Evolutionary conservation across 331 rosid species (phyloP), one percentile per base, ranked within the genome.

Genomic region (Rhamnella rubrinervis): DNA sequence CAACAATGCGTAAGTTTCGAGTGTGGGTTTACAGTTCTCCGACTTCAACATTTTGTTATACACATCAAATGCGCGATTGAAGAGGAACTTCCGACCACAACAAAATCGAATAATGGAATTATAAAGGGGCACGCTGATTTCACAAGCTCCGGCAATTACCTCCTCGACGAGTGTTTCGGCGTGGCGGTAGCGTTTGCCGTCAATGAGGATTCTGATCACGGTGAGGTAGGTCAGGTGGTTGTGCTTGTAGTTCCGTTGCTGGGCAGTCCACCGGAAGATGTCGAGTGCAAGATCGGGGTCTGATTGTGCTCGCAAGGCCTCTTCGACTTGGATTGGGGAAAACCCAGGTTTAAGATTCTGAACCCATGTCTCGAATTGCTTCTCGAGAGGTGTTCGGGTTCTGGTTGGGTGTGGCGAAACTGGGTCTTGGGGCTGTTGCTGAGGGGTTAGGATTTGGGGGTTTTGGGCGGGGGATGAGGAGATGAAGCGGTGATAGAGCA

Each of bases 211-310:
- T 11, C 71, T 84, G 73, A 93, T 83, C 81, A 81, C 75, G 41
- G 97, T 71, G 49, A 86, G 81, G 79, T 93, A 93, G n/a, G 95
- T 90, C 68, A 57, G 39, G 56, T 75, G 72, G 79, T 59, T 85
- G 80, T 93, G 98, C 69, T 75, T 73, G 85, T 93, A 90, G 66
- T 81, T 73, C 16, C 95, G 98, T 51, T 93, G 98, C 60, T 87
- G 92, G 9, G 92, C 89, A 8, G 97, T 91, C 97, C 97, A 93
- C 1, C 98, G 85, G 92, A 93, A 93, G 72, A 93, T 88, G 78
- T 93, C 98, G 46, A 93, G 82, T 23, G 96, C 96, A 47, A 93
- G 96, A 53, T 93, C 98, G 0, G 98, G 88, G 71, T 93, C 98
- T 1, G 89, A 80, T 56, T 88, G 97, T 69, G 95, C 82, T 11